A percentile compares a stretch with the other conserved stretches of the same genome.
These are phyloP conservation scores for Coccinonectria pachysandricola DNA, from an alignment of 2,329 filamentous ascomycete genomes.

Conservation along the genomic window DNA sequence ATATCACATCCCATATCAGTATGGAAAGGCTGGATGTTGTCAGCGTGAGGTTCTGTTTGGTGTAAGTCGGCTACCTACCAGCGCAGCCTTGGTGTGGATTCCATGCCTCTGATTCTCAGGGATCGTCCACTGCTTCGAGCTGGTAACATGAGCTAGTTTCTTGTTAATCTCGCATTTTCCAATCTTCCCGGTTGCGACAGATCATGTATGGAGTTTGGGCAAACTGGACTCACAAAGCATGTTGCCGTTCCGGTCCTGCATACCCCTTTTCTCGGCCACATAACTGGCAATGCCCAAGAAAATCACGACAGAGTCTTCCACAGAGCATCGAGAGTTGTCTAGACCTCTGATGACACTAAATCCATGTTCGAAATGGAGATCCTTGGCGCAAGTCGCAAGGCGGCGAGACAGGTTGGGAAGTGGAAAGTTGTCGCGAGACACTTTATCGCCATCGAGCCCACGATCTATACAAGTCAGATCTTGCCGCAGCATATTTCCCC, in stretches of 20 bases:
- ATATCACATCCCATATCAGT: conserved; percentile 43
- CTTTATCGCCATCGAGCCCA: conserved; percentile 10
- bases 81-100: conserved; percentile 36
- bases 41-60: conserved; percentile 3
- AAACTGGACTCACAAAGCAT: conserved; percentile 37
- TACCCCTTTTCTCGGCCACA: conserved; percentile 42
- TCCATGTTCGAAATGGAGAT: conserved; percentile 34
- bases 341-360: conserved; percentile 47
- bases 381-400: conserved; percentile 24
- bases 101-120: conserved; percentile 35
- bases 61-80: conserved; percentile 24
- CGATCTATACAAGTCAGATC: conserved; percentile 4
- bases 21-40: conserved; percentile 32
- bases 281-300: conserved; percentile 48
- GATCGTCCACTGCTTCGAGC: conserved; percentile 34
- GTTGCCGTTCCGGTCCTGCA: conserved; percentile 38
- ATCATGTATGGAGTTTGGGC: too few relatives aligned
- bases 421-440: conserved; percentile 26
- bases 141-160: conserved; percentile 39
- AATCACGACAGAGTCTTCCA: conserved; percentile 43
- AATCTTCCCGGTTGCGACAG: too few relatives aligned
- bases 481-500: not conserved
- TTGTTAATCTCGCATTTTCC: too few relatives aligned
- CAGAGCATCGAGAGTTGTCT: conserved; percentile 33
- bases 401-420: conserved; percentile 26